A percentile compares a stretch with the other conserved stretches of the same genome.
These are phyloP conservation scores for Capsicum chinense DNA, from an alignment of 257 asterid genomes.

Conservation along the genomic window DNA sequence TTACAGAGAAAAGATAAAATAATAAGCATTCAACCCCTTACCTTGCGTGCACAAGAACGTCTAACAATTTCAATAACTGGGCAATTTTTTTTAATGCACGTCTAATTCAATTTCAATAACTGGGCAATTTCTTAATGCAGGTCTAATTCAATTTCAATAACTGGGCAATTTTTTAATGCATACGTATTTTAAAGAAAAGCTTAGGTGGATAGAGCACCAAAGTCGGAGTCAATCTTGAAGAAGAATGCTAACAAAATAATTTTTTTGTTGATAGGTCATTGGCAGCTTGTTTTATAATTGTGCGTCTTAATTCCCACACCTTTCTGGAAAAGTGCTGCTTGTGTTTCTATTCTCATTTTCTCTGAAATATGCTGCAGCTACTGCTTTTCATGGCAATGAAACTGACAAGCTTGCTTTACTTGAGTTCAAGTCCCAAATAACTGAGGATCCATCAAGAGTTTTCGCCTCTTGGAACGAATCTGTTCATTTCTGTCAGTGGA, in stretches of 20 bases:
- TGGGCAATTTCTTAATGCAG: too few species aligned
- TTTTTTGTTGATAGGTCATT: background rate
- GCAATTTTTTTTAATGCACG: too few species aligned
- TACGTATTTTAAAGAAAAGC: too few species aligned
- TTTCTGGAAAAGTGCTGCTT: slow-evolving; percentile 28
- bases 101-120: background rate
- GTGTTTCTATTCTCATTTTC: slow-evolving; percentile 30
- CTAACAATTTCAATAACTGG: too few species aligned
- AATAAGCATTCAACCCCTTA: too few species aligned
- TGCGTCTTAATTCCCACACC: background rate
- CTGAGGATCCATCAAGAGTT: slow-evolving; percentile 46
- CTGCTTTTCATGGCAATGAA: slow-evolving; percentile 34
- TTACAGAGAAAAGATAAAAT: background rate
- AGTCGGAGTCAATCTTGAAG: background rate
- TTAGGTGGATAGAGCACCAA: background rate
- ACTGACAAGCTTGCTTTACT: slow-evolving; percentile 48
- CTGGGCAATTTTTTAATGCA: background rate
- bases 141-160: background rate
- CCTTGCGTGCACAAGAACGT: too few species aligned
- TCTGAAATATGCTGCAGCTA: slow-evolving; percentile 39
- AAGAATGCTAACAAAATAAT: background rate
- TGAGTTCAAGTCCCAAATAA: slow-evolving; percentile 51
- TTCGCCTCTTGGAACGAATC: slow-evolving; percentile 48
- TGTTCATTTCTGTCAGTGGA: slow-evolving; percentile 50
- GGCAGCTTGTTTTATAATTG: background rate